Conservation (phyloP, 108 stramenopile species). For the Mediolabrus comicus region DNA sequence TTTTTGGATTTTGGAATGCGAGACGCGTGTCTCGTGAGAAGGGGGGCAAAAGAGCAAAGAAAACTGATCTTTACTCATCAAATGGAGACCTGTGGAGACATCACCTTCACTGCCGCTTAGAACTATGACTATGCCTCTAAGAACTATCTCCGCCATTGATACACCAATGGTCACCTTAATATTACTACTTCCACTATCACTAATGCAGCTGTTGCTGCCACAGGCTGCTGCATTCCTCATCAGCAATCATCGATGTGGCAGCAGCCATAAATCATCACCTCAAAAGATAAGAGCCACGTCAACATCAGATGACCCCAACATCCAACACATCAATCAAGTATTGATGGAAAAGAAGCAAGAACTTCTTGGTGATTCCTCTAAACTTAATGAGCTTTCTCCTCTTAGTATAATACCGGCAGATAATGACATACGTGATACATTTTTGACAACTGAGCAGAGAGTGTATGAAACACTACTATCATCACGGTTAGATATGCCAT, state of each 20-base stretch:
- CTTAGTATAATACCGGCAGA: not conserved
- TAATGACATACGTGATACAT: not conserved
- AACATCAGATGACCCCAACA: not conserved
- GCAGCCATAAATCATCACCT: not conserved
- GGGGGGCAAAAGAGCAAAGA: too few relatives aligned
- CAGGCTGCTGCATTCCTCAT: not conserved
- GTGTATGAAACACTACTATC: constrained; percentile 32
- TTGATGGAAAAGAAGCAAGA: not conserved
- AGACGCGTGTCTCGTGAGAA: too few relatives aligned
- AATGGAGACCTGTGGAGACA: too few relatives aligned
- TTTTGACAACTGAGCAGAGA: constrained; percentile 3
- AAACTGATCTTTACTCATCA: too few relatives aligned
- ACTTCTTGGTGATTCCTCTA: not conserved
- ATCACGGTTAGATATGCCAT: constrained; percentile 15
- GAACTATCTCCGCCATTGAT: too few relatives aligned
- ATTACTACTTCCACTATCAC: too few relatives aligned
- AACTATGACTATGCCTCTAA: too few relatives aligned
- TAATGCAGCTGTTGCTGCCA: constrained; percentile 1
- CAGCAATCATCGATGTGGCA: not conserved
- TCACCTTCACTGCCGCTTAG: too few relatives aligned
- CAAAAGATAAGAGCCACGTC: not conserved
- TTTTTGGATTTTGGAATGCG: too few relatives aligned
- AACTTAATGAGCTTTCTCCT: not conserved
- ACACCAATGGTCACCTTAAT: too few relatives aligned
- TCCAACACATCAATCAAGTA: not conserved